phyloP scores from a whole-genome alignment of 805 yeast genomes.

The Candida verbasci region DNA sequence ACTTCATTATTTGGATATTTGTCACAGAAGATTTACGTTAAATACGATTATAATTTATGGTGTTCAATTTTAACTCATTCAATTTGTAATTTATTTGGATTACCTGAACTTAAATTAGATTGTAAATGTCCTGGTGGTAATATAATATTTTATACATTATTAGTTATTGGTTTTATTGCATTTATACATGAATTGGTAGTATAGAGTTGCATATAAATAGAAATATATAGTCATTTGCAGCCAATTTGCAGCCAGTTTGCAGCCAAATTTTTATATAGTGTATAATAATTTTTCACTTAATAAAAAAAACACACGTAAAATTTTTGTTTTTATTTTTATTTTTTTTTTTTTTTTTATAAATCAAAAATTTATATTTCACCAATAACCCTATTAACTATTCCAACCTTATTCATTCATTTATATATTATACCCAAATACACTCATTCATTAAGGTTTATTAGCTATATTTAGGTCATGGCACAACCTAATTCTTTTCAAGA shows the following conservation, averaged over 20 bases:
- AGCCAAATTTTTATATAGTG: too few relatives aligned
- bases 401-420: too few relatives aligned
- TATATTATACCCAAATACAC: too few relatives aligned
- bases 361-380: too few relatives aligned
- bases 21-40: conserved; percentile 53
- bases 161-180: conserved; percentile 8
- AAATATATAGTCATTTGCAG: too few relatives aligned
- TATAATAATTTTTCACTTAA: too few relatives aligned
- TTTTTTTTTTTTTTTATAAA: conserved; percentile 1
- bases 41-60: conserved; percentile 48
- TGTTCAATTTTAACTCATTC: conserved; percentile 55
- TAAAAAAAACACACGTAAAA: too few relatives aligned
- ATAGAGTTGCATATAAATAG: neutral
- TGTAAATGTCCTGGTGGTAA: conserved; percentile 8
- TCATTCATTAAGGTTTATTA: too few relatives aligned
- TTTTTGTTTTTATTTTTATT: conserved; percentile 1
- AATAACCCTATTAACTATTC: too few relatives aligned
- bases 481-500: conserved; percentile 12
- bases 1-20: conserved; percentile 71
- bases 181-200: too few relatives aligned
- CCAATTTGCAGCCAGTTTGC: too few relatives aligned
- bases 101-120: conserved; percentile 42
- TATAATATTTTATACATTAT: conserved; percentile 10
- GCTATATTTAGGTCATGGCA: neutral
- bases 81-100: conserved; percentile 67